phyloP scores from a whole-genome alignment of 139 green algal species.

The Chlorella sorokiniana region DNA sequence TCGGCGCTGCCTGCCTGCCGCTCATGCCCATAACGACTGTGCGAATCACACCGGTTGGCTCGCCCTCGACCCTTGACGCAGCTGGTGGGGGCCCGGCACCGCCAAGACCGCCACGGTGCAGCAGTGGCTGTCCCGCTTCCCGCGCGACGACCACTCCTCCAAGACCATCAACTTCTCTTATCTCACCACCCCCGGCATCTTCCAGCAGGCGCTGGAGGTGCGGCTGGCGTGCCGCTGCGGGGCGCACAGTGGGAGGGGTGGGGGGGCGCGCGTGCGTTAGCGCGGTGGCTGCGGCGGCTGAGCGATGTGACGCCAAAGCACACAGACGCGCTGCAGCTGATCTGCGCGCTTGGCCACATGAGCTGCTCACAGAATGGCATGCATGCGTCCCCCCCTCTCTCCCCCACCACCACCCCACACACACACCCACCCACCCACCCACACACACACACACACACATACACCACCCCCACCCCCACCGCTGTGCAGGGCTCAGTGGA shows the following conservation, averaged over 20 bases:
- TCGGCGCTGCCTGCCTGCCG: not conserved
- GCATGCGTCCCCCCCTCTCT: too few relatives aligned
- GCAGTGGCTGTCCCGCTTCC: slow-evolving; percentile 80
- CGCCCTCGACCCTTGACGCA: slow-evolving; percentile 27
- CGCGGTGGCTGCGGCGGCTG: not conserved
- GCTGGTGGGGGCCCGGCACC: slow-evolving; percentile 90
- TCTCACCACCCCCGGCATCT: slow-evolving; percentile 91
- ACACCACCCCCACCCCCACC: not conserved
- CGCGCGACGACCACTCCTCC: slow-evolving; percentile 63
- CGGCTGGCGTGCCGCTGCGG: too few relatives aligned
- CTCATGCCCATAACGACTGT: too few relatives aligned
- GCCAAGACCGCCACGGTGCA: slow-evolving; percentile 90
- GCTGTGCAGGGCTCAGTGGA: slow-evolving; percentile 83
- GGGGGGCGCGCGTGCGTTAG: not conserved
- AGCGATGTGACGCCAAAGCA: too few relatives aligned
- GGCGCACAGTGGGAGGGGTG: not conserved
- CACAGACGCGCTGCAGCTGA: too few relatives aligned
- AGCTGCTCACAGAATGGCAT: too few relatives aligned
- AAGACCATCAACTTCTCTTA: slow-evolving; percentile 95
- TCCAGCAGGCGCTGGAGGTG: slow-evolving; percentile 76
- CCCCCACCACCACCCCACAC: too few relatives aligned
- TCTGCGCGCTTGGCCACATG: too few relatives aligned
- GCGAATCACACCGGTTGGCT: too few relatives aligned
- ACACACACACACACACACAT: not conserved
- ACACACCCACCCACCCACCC: too few relatives aligned